These are phyloP conservation scores for Forsythia suspensa DNA, from an alignment of 257 asterid genomes.

Conservation along the genomic window DNA sequence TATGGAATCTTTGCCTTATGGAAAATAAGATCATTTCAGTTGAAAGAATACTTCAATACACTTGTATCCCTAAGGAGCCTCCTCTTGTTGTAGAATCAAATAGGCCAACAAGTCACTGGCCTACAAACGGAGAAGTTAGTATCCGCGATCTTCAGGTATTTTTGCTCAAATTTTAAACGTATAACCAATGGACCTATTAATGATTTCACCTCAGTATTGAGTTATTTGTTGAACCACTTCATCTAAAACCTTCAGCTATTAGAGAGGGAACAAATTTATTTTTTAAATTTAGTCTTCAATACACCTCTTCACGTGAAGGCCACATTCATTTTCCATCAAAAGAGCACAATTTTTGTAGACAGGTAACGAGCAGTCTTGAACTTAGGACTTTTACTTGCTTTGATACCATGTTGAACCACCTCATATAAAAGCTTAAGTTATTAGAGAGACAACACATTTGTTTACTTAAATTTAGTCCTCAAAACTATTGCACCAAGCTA, in stretches of 20 bases:
- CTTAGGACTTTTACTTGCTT: background rate
- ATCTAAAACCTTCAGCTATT: background rate
- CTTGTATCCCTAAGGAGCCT: constrained; percentile 64
- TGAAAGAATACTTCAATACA: constrained; percentile 85
- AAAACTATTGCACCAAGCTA: background rate
- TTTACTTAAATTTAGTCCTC: background rate
- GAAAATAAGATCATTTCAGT: constrained; percentile 87
- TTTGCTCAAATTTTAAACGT: background rate
- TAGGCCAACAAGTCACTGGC: constrained; percentile 68
- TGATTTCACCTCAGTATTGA: constrained; percentile 7
- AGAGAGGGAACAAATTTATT: too few species aligned
- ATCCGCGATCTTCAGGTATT: constrained; percentile 77
- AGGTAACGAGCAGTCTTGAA: background rate
- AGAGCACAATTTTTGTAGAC: background rate
- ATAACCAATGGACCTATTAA: background rate
- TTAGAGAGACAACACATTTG: background rate
- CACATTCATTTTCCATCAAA: background rate
- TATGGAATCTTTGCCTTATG: constrained; percentile 68
- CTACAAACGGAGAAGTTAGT: constrained; percentile 62
- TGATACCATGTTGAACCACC: background rate
- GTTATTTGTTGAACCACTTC: background rate
- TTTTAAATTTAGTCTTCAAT: background rate
- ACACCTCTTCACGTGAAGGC: background rate
- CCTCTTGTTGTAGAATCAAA: constrained; percentile 69
- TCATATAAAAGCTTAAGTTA: too few species aligned